A percentile compares a stretch with the other conserved stretches of the same genome.
Evolutionary conservation across 176 grass and related monocot species (phyloP).

Genomic region (Calamus simplicifolius): DNA sequence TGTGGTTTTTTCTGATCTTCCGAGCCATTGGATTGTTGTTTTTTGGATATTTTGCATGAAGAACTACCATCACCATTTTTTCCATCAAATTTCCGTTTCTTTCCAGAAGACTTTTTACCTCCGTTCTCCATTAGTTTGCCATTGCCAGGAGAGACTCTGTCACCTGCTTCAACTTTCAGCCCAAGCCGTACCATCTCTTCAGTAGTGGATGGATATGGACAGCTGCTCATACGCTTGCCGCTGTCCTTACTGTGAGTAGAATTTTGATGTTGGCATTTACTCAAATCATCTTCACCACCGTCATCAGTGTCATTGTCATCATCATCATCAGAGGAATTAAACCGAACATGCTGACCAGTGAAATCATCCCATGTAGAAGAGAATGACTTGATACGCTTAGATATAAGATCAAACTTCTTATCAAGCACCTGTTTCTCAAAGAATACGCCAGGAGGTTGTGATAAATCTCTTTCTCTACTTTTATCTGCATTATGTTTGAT

Average conservation of each 20-base stretch:
- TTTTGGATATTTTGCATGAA: constrained; percentile 35
- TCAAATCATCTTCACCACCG: constrained; percentile 20
- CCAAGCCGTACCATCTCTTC: constrained; percentile 83
- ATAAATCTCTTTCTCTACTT: constrained; percentile 27
- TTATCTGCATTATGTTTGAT: constrained; percentile 27
- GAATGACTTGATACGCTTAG: constrained; percentile 34
- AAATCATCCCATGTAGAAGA: constrained; percentile 28
- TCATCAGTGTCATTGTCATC: constrained; percentile 25
- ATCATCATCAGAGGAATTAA: constrained; percentile 59
- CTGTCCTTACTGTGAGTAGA: constrained; percentile 29
- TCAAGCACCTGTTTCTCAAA: constrained; percentile 53
- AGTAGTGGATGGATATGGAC: constrained; percentile 82
- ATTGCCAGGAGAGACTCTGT: constrained; percentile 27
- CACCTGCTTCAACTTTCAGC: constrained; percentile 52
- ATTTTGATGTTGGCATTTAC: constrained; percentile 24
- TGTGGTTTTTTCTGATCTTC: constrained; percentile 12
- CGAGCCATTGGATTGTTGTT: constrained; percentile 23
- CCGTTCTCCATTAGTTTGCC: constrained; percentile 18
- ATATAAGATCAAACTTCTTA: constrained; percentile 47
- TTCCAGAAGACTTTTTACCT: constrained; percentile 14
- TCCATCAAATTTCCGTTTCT: constrained; percentile 56
- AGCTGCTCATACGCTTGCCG: constrained; percentile 45
- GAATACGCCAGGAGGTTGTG: constrained; percentile 28
- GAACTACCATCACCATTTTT: constrained; percentile 25
- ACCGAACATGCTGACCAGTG: constrained; percentile 61